These are phyloP conservation scores for Casaregolazyma lundiana DNA, from an alignment of 1,139 yeast genomes.

Conservation along the genomic window DNA sequence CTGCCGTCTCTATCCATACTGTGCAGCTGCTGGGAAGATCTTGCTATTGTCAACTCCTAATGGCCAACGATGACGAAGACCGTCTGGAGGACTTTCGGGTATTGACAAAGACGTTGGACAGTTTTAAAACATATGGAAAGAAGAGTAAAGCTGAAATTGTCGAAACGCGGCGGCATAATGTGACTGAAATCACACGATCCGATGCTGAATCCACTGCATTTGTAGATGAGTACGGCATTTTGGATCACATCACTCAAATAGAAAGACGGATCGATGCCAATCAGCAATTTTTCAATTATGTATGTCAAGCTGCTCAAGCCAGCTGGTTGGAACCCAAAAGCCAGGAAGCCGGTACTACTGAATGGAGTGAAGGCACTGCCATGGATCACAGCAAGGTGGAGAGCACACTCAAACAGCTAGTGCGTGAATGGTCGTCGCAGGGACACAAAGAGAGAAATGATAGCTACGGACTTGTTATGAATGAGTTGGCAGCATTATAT, in stretches of 20 bases:
- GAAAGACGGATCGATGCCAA: slow-evolving; percentile 48
- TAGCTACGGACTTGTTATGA: slow-evolving; percentile 45
- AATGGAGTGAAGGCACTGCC: slow-evolving; percentile 2
- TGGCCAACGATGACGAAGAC: slow-evolving; percentile 5
- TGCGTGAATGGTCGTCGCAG: slow-evolving; percentile 72
- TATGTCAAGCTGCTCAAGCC: slow-evolving; percentile 48
- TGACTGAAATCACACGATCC: slow-evolving; percentile 15
- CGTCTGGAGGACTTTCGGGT: slow-evolving; percentile 10
- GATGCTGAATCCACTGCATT: slow-evolving; percentile 4
- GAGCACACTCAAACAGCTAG: slow-evolving; percentile 57
- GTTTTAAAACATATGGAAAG: slow-evolving; percentile 23
- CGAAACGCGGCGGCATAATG: slow-evolving; percentile 24
- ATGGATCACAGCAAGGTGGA: slow-evolving; percentile 42
- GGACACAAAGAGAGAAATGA: slow-evolving; percentile 51
- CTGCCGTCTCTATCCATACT: no score
- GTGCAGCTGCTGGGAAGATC: slow-evolving; percentile 1
- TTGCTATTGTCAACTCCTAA: not conserved
- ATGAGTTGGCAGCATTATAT: slow-evolving; percentile 41
- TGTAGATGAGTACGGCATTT: slow-evolving; percentile 17
- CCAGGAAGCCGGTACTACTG: slow-evolving; percentile 41
- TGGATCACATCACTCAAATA: slow-evolving; percentile 32
- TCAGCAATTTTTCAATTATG: slow-evolving; percentile 39
- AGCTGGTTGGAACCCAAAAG: slow-evolving; percentile 14
- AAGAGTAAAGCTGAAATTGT: slow-evolving; percentile 24
- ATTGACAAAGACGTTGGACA: slow-evolving; percentile 14